These are phyloP conservation scores for Aurantiochytrium sp. DNA, from an alignment of 108 stramenopile genomes.

Conservation along the genomic window DNA sequence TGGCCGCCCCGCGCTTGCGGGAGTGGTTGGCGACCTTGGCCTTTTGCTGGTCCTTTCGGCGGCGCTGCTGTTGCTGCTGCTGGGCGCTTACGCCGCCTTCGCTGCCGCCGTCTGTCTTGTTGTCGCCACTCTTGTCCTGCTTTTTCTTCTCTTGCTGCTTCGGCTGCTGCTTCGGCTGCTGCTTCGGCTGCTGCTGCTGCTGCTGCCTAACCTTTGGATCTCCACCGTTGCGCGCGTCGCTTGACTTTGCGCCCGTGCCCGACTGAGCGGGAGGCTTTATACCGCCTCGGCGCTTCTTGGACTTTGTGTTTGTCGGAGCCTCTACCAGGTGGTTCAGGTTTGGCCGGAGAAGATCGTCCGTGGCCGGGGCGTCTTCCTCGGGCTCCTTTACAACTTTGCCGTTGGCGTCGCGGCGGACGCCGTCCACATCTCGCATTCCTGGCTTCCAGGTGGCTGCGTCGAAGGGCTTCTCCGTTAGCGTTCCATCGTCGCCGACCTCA, in stretches of 20 bases:
- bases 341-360: background rate
- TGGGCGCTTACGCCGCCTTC: background rate
- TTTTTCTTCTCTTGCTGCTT: background rate
- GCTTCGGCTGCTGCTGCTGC: background rate
- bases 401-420: background rate
- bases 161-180: background rate
- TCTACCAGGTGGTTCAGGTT: background rate
- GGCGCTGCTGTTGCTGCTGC: background rate
- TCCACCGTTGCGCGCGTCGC: background rate
- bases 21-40: background rate
- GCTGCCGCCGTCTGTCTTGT: background rate
- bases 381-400: background rate
- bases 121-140: background rate
- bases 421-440: background rate
- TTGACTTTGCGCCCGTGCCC: background rate
- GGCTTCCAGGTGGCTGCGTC: slow-evolving; percentile 5
- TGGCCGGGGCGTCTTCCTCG: background rate
- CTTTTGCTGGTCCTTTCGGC: background rate
- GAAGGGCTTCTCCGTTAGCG: background rate
- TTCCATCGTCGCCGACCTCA: slow-evolving; percentile 11
- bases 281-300: background rate
- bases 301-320: background rate
- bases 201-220: background rate
- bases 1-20: slow-evolving; percentile 19
- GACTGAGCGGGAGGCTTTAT: too few species aligned